These are phyloP conservation scores for Neodidymelliopsis sp. DNA, from an alignment of 2,329 filamentous ascomycete genomes.

Conservation along the genomic window DNA sequence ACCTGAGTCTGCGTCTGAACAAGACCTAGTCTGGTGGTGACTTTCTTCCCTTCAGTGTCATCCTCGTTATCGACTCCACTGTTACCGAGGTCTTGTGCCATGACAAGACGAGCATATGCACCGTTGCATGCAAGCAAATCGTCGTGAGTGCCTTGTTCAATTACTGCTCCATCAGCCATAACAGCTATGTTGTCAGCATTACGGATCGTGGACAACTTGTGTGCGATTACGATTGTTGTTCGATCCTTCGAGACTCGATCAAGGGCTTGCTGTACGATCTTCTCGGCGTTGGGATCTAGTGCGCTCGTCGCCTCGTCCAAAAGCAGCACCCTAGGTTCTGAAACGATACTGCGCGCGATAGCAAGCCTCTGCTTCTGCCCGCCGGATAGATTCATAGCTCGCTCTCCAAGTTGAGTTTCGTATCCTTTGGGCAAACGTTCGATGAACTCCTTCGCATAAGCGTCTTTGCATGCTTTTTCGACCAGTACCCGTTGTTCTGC, in stretches of 20 bases:
- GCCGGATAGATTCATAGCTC: constrained; percentile 88
- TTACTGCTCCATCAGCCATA: constrained; percentile 79
- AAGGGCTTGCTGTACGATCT: constrained; percentile 89
- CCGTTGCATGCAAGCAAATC: constrained; percentile 73
- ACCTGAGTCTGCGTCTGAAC: constrained; percentile 40
- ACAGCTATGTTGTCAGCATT: constrained; percentile 95
- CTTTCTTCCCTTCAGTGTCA: constrained; percentile 24
- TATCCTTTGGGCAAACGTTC: constrained; percentile 72
- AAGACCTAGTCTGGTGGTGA: constrained; percentile 26
- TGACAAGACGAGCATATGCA: constrained; percentile 80
- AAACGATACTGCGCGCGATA: constrained; percentile 87
- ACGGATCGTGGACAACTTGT: constrained; percentile 91
- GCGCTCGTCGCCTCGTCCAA: constrained; percentile 88
- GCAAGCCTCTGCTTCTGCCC: constrained; percentile 97
- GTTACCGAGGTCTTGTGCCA: constrained; percentile 56
- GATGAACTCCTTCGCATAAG: constrained; percentile 96
- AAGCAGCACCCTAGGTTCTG: constrained; percentile 85
- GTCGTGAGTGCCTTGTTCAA: constrained; percentile 90
- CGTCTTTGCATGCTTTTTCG: constrained; percentile 81
- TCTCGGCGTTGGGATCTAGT: constrained; percentile 91
- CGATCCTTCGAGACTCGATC: constrained; percentile 83
- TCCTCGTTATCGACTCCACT: constrained; percentile 32
- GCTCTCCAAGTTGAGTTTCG: constrained; percentile 89
- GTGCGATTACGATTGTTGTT: constrained; percentile 95
- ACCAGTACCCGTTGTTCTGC: constrained; percentile 75